Evolutionary conservation across 2,329 filamentous ascomycete species (phyloP), one percentile per base, ranked within the genome.

Genomic region (Pseudonectria buxi): DNA sequence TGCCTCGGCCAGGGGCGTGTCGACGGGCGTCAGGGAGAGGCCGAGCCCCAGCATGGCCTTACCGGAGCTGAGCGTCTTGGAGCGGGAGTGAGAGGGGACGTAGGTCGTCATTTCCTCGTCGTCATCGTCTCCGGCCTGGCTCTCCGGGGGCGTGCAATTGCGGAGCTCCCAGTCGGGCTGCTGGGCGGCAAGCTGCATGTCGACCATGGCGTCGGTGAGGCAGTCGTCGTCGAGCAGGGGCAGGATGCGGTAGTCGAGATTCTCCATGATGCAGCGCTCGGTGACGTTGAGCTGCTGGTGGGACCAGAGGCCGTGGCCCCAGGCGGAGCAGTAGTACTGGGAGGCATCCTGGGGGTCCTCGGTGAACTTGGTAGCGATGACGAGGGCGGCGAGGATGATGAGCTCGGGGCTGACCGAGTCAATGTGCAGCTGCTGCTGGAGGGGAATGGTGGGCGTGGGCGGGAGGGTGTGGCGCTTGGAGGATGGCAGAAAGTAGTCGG

Each of bases 361-460:
- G 29, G 72, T 65, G 49, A 82, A 83, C 58, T 83, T 83, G 51
- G 69, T 64, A n/a, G 78, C 76, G 35, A 83, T 74, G 43, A 80
- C 64, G 13, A 83, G 62, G 1, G 78, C 74, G 2, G 71, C 67
- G n/a, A 83, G 63, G 33, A 79, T 66, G 45, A 83, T 77, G 40
- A 83, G 53, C 54, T 83, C 78, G 35, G 78, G 77, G 40, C 63
- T 64, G 40, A 82, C 68, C 10, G 69, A 69, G 59, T 82, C 76
- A 55, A 80, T 77, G 57, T 81, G 74, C 29, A 70, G 59, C 44
- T 65, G 63, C 33, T 54, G 54, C 32, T 46, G 54, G 26, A 53
- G 54, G 28, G 44, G 53, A 41, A 52, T 45, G 35, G 53, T 52
- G 29, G 64, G 56, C 25, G 58, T 53, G 40, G 63, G 55, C 1